Base-by-base conservation (phyloP, 2,329 filamentous ascomycete species). In the Cladosporium cucumerinum region DNA sequence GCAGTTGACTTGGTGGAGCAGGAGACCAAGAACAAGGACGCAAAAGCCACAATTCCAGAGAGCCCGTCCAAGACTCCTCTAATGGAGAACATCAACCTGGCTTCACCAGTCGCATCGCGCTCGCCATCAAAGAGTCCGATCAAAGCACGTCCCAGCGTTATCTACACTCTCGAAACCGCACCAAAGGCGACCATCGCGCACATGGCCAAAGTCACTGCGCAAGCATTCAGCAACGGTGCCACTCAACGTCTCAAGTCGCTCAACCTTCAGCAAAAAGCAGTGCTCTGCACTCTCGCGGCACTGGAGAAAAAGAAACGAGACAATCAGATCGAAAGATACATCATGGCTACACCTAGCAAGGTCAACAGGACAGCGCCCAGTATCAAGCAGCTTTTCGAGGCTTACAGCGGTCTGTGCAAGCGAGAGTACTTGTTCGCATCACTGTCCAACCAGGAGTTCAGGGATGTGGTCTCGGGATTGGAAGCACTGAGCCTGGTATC, bases 241-340 rank as follows among this genome's bases (percentile, higher is more conserved):
- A 86, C 84, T 14, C 92, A 97, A 71, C 87, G 95, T 65, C 86
- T 99, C 16, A 89, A 91, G 76, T 88, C 89, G 5, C 86, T 99
- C 64, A 99, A 98, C 75, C 84, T 99, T 2, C 96, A 99, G 75
- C 95, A 99, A 77, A 98, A 97, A 77, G 95, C 94, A 4, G 93
- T 94, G 0, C 84, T 99, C 11, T 99, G 95, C 79, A 87, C 94
- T 0, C 83, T 99, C 16, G 85, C 94, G 46, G 92, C 92, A 2
- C 86, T 95, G n/a, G 93, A 97, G 76, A 91, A 90, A 71, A 87
- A 87, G 68, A 89, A 86, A 69, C 83, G 86, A 57, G 80, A 75
- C n/a, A 72, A 74, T 1, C 73, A 75, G 58, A 59, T 74, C 57
- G 69, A 73, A 55, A 66, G 68, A 14, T 67, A 66, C 11, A 72